Base-by-base conservation (phyloP, 2,329 filamentous ascomycete species). In the Cladosporium sp. region DNA sequence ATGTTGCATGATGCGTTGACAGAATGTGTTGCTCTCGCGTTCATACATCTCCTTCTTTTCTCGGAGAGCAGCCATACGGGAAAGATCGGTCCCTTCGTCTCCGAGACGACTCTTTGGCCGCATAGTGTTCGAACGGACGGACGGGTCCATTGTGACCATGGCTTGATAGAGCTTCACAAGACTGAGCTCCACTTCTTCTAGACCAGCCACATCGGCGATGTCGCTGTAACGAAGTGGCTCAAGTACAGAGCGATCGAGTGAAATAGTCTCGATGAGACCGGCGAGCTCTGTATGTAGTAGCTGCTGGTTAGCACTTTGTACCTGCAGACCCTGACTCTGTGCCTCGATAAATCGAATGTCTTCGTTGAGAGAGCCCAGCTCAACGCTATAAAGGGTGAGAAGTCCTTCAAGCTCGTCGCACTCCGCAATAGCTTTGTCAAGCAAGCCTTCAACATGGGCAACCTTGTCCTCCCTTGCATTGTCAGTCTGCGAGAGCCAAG, bases 281-380 rank as follows among this genome's bases (percentile, higher is more conserved):
- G 96, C 89, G 1, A 99, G 85, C 77, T 99, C 95, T 68, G 89
- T 91, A 77, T 94, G 92, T 56, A 99, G 85, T 31, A 97, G 85
- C 77, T 97, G 97, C 77, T 99, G 95, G 73, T 99, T 99, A 49
- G 95, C 92, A 23, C 94, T 94, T 78, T 98, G 95, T 7, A 99
- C 94, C 74, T 99, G 95, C 56, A 99, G 82, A 82, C 95, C 95
- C 79, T 99, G 94, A 7, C 92, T 93, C 78, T 99, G 95, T 1
- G 95, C 93, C 80, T 99, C 95, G 69, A 99, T 98, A 76, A 96
- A 98, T 3, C 93, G 89, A 72, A 99, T 96, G 73, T 99, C 95
- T 59, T 98, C 94, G 65, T 93, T 93, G 33, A 99, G 84, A 58
- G 93, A 98, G 72, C 92, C 92, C 68, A 99, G 83, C 78, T 99